A percentile compares a stretch with the other conserved stretches of the same genome.
phyloP scores from a whole-genome alignment of 257 asterid species.

The Schizonepeta tenuifolia region DNA sequence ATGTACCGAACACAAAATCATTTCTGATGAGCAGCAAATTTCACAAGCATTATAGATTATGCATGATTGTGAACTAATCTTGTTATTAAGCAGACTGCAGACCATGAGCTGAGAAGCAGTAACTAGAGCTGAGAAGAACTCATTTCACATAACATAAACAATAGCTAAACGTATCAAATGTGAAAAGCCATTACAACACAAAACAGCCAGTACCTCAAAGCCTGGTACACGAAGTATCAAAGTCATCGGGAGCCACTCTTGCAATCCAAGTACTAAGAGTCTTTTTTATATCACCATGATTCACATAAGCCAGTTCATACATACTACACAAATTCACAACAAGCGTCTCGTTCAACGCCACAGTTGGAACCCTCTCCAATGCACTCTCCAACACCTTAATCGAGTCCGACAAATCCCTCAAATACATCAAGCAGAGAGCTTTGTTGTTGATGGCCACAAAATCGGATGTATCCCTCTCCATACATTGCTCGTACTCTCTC shows the following conservation, averaged over 20 bases:
- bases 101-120: too few relatives aligned
- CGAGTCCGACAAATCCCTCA: slow-evolving; percentile 93
- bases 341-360: slow-evolving; percentile 81
- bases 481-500: slow-evolving; percentile 88
- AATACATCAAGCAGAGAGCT: slow-evolving; percentile 95
- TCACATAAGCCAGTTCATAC: slow-evolving; percentile 97
- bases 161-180: slow-evolving; percentile 31
- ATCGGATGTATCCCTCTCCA: slow-evolving; percentile 84
- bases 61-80: not conserved
- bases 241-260: slow-evolving; percentile 97
- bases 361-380: slow-evolving; percentile 90
- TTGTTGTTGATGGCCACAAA: slow-evolving; percentile 87
- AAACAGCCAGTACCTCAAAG: slow-evolving; percentile 54
- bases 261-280: slow-evolving; percentile 96
- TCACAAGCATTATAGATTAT: slow-evolving; percentile 3
- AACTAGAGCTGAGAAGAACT: slow-evolving; percentile 14
- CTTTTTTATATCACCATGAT: slow-evolving; percentile 81
- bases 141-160: slow-evolving; percentile 31
- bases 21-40: not conserved
- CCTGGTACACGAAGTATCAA: slow-evolving; percentile 86
- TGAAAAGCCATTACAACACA: slow-evolving; percentile 18
- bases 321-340: slow-evolving; percentile 96
- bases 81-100: not conserved
- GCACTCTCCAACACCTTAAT: slow-evolving; percentile 94
- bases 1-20: not conserved